These are phyloP conservation scores for Pleoardoris graminearum DNA, from an alignment of 2,329 filamentous ascomycete genomes.

Conservation along the genomic window DNA sequence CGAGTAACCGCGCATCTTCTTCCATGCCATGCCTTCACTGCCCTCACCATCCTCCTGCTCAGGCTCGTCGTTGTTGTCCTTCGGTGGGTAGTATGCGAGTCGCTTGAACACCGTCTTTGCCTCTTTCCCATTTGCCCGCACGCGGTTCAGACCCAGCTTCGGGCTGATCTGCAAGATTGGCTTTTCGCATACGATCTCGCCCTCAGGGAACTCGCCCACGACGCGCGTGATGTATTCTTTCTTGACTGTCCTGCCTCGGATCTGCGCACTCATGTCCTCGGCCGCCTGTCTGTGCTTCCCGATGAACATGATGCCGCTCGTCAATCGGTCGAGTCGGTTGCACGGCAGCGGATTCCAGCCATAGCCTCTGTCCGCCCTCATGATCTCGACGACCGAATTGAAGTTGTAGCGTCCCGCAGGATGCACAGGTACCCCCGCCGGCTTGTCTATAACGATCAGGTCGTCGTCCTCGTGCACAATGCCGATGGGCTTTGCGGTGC, in stretches of 20 bases:
- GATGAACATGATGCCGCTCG: slow-evolving; percentile 97
- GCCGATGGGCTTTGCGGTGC: slow-evolving; percentile 76
- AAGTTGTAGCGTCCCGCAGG: slow-evolving; percentile 93
- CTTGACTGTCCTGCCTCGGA: slow-evolving; percentile 77
- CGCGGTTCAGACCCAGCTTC: slow-evolving; percentile 89
- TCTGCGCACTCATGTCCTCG: slow-evolving; percentile 74
- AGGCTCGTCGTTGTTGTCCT: slow-evolving; percentile 26
- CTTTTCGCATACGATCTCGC: slow-evolving; percentile 88
- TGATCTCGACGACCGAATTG: slow-evolving; percentile 92
- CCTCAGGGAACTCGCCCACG: slow-evolving; percentile 87
- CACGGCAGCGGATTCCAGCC: slow-evolving; percentile 70
- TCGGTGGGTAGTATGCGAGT: slow-evolving; percentile 83
- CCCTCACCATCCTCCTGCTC: slow-evolving; percentile 22
- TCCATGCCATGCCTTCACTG: slow-evolving; percentile 52
- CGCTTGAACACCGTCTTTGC: slow-evolving; percentile 90
- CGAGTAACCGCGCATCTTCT: slow-evolving; percentile 74
- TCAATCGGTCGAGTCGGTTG: slow-evolving; percentile 91
- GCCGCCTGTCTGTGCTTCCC: slow-evolving; percentile 83
- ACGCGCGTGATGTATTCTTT: slow-evolving; percentile 96
- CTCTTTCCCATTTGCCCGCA: slow-evolving; percentile 89
- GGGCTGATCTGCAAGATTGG: slow-evolving; percentile 93
- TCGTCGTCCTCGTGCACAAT: slow-evolving; percentile 90
- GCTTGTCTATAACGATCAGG: slow-evolving; percentile 96
- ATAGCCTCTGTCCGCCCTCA: slow-evolving; percentile 72
- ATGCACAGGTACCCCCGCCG: slow-evolving; percentile 91